Evolutionary conservation across 148 eudicot genomes (phyloP).

Genomic region (Amaranthus cruentus): DNA sequence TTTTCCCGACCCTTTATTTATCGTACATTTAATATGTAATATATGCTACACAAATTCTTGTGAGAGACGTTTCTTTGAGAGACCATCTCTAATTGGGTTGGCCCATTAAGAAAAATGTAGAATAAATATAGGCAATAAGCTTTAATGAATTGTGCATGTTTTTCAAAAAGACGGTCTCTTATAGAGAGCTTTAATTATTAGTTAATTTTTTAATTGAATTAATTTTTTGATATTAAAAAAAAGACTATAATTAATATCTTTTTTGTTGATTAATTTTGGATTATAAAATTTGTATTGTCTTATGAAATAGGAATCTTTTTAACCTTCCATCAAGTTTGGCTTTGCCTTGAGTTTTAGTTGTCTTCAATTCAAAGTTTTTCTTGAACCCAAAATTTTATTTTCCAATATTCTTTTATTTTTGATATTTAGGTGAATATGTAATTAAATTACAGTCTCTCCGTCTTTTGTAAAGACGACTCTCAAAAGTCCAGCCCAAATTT

Average conservation of each 20-base stretch:
- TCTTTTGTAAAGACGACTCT: too few relatives aligned
- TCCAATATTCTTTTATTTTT: not conserved
- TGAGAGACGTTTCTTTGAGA: not conserved
- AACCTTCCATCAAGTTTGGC: not conserved
- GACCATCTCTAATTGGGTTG: not conserved
- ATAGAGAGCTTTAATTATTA: not conserved
- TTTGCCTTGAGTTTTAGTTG: conserved; percentile 16
- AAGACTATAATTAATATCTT: too few relatives aligned
- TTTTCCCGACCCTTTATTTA: too few relatives aligned
- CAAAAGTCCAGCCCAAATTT: too few relatives aligned
- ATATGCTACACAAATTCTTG: too few relatives aligned
- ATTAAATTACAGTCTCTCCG: not conserved
- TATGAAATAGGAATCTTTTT: not conserved
- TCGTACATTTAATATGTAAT: too few relatives aligned
- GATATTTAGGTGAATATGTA: not conserved
- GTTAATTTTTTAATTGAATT: not conserved
- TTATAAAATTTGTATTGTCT: not conserved
- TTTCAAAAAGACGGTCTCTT: not conserved
- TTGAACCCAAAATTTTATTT: conserved; percentile 9
- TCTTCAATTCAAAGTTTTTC: conserved; percentile 18
- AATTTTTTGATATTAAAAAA: not conserved
- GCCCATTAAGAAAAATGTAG: too few relatives aligned
- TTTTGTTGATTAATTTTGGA: not conserved
- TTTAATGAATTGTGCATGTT: too few relatives aligned
- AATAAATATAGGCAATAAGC: too few relatives aligned